Conservation (phyloP, 225 moss, liverwort and hornwort species). For the Polytrichum commune region DNA sequence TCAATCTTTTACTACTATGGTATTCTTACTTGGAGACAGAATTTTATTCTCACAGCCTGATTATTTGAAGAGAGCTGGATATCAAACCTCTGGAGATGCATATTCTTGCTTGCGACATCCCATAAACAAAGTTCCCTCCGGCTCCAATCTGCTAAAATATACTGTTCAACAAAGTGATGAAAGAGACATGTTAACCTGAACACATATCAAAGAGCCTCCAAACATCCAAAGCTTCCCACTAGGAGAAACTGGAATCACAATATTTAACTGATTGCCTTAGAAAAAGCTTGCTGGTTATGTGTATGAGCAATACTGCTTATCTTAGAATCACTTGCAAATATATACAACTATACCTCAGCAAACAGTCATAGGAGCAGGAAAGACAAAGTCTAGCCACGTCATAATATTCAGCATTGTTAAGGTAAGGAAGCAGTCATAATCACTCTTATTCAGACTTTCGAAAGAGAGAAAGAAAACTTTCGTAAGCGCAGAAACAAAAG, state of each 20-base stretch:
- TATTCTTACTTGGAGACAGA: not conserved
- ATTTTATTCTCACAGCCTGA: not conserved
- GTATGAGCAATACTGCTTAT: too few relatives aligned
- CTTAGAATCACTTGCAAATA: too few relatives aligned
- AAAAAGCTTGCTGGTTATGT: too few relatives aligned
- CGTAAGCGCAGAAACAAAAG: not conserved
- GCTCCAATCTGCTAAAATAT: conserved; percentile 94
- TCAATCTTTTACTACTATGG: not conserved
- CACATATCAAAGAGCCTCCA: too few relatives aligned
- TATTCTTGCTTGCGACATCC: conserved; percentile 82
- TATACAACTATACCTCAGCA: too few relatives aligned
- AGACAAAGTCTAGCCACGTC: not conserved
- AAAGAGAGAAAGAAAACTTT: not conserved
- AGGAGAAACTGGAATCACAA: too few relatives aligned
- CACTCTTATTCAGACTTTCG: not conserved
- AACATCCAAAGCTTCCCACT: too few relatives aligned
- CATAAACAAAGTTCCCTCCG: conserved; percentile 92
- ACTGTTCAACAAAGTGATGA: conserved; percentile 42
- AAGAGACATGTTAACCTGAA: too few relatives aligned
- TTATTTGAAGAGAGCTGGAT: not conserved
- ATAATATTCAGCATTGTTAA: not conserved
- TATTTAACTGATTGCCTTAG: too few relatives aligned
- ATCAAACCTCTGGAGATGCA: conserved; percentile 64
- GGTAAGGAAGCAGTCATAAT: not conserved
- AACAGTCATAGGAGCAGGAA: not conserved